Evolutionary conservation across 768 basidiomycete species (phyloP).

Genomic region (Tylopilus sp.): DNA sequence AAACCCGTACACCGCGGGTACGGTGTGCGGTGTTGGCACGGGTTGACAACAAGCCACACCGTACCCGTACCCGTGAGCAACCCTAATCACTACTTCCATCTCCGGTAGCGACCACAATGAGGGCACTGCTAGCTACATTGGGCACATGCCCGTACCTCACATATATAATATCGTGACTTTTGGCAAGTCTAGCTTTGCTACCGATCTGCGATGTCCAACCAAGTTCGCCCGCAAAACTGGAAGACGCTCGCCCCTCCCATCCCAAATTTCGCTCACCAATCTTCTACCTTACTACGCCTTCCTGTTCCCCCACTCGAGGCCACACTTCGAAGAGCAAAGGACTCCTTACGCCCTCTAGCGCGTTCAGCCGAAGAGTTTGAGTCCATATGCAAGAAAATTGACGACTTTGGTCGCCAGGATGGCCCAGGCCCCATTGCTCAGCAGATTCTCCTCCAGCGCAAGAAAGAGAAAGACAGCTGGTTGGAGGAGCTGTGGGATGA

Average conservation of each 20-base stretch:
- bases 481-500: slow-evolving; percentile 96
- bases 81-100: no score
- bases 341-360: slow-evolving; percentile 71
- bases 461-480: slow-evolving; percentile 67
- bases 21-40: no score
- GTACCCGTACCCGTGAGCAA: no score
- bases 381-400: slow-evolving; percentile 57
- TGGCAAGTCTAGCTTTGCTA: no score
- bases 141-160: no score
- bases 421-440: slow-evolving; percentile 59
- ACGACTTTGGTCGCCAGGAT: slow-evolving; percentile 48
- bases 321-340: slow-evolving; percentile 67
- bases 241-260: neutral
- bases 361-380: slow-evolving; percentile 56
- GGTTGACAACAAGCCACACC: no score
- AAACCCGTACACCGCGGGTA: no score
- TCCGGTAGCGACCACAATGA: no score
- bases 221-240: slow-evolving; percentile 40
- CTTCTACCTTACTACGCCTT: slow-evolving; percentile 54
- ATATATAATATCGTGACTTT: no score
- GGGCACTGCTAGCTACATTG: no score
- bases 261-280: slow-evolving; percentile 52
- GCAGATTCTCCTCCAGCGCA: slow-evolving; percentile 52
- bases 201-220: slow-evolving; percentile 13
- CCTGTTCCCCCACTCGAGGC: slow-evolving; percentile 68